A percentile compares a stretch with the other conserved stretches of the same genome.
These are phyloP conservation scores for Pyrenochaeta sp. DNA, from an alignment of 2,329 filamentous ascomycete species.

Conservation along the genomic window DNA sequence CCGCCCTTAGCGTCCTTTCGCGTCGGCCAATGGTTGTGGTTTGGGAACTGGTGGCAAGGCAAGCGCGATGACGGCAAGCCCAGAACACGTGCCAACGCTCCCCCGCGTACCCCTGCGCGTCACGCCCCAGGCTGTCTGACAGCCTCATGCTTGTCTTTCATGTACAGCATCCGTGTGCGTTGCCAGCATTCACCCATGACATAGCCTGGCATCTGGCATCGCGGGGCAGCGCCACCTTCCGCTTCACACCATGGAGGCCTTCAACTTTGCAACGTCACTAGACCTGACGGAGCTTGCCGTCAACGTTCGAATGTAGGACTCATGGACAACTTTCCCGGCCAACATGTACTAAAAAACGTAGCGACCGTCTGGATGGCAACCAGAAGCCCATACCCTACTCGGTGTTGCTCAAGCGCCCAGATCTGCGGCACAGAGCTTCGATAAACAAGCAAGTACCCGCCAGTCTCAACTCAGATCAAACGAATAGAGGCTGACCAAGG, in stretches of 20 bases:
- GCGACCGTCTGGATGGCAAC: constrained; percentile 78
- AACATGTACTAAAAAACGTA: constrained; percentile 49
- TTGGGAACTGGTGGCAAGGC: too few species aligned
- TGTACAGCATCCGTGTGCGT: background rate
- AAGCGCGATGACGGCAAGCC: constrained; percentile 18
- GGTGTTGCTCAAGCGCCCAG: constrained; percentile 76
- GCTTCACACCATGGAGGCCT: constrained; percentile 89
- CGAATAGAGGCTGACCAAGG: constrained; percentile 8
- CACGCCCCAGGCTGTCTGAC: too few species aligned
- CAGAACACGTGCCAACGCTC: constrained; percentile 24
- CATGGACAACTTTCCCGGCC: background rate
- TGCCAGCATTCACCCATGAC: constrained; percentile 25
- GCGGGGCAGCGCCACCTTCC: too few species aligned
- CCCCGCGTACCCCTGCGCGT: constrained; percentile 28
- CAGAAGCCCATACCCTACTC: constrained; percentile 79
- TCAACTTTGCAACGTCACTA: constrained; percentile 91
- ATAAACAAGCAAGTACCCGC: constrained; percentile 69
- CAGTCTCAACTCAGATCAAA: background rate
- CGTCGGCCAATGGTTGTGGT: too few species aligned
- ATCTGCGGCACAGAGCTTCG: constrained; percentile 86
- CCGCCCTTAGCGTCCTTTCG: constrained; percentile 25
- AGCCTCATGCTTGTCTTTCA: constrained; percentile 9
- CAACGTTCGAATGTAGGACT: constrained; percentile 66
- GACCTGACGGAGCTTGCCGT: constrained; percentile 75
- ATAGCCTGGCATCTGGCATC: too few species aligned